These are phyloP conservation scores for Spiraea crenata DNA, from an alignment of 331 rosid genomes.

Conservation along the genomic window DNA sequence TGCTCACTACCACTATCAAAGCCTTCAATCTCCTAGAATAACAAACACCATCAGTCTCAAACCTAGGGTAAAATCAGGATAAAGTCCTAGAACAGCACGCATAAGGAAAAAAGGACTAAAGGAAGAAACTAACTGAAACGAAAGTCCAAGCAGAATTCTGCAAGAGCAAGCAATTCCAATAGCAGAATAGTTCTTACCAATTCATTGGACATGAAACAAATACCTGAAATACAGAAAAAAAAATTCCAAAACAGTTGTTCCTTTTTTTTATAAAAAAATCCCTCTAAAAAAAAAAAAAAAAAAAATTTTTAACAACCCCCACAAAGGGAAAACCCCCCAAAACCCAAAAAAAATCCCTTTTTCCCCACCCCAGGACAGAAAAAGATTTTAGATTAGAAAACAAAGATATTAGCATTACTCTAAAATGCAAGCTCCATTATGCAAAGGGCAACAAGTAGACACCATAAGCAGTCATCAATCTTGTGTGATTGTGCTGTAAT, in stretches of 20 bases:
- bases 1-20: too few relatives aligned
- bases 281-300: constrained; percentile 5
- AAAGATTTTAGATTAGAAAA: not conserved
- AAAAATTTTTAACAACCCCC: constrained; percentile 29
- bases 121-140: too few relatives aligned
- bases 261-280: constrained; percentile 11
- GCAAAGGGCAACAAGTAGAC: not conserved
- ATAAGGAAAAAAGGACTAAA: too few relatives aligned
- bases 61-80: too few relatives aligned
- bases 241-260: not conserved
- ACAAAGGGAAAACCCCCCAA: constrained; percentile 88
- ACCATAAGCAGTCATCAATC: too few relatives aligned
- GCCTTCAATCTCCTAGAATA: too few relatives aligned
- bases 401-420: not conserved
- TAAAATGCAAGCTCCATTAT: not conserved
- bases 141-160: too few relatives aligned
- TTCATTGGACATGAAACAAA: constrained; percentile 94
- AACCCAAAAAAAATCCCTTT: constrained; percentile 66
- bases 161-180: too few relatives aligned
- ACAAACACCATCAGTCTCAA: too few relatives aligned
- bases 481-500: not conserved
- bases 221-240: constrained; percentile 53
- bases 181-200: constrained; percentile 60
- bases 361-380: constrained; percentile 55
- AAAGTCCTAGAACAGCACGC: too few relatives aligned